Evolutionary conservation across 1,284 basidiomycete species (phyloP).

Genomic region (Leccinum proliferum): DNA sequence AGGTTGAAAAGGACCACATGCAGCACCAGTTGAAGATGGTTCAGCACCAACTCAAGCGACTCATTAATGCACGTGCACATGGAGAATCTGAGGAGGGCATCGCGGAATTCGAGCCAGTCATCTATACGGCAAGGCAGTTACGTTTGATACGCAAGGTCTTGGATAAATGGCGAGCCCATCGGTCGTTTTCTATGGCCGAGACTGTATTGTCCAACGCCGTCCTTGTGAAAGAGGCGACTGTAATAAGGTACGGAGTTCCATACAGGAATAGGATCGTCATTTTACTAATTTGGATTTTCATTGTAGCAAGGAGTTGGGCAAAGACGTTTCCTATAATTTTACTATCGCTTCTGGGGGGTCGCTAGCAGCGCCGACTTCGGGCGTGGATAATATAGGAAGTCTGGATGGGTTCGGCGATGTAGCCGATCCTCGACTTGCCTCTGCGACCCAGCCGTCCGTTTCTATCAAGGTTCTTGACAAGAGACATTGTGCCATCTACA

Average conservation of each 20-base stretch:
- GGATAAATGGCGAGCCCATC: constrained; percentile 81
- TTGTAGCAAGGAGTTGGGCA: constrained; percentile 74
- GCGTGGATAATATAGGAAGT: constrained; percentile 82
- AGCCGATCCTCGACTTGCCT: constrained; percentile 69
- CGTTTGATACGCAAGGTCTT: constrained; percentile 70
- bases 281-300: constrained; percentile 11
- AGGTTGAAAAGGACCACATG: constrained; percentile 88
- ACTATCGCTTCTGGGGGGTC: constrained; percentile 78
- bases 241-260: constrained; percentile 65
- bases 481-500: constrained; percentile 78
- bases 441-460: constrained; percentile 76
- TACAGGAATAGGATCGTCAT: constrained; percentile 19
- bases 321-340: constrained; percentile 90
- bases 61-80: constrained; percentile 74
- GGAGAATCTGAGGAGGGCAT: constrained; percentile 64
- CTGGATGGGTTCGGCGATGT: constrained; percentile 92
- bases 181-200: constrained; percentile 91
- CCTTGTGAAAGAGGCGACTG: constrained; percentile 90
- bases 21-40: constrained; percentile 81
- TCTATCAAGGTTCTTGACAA: constrained; percentile 91
- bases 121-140: constrained; percentile 78
- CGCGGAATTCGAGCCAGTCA: constrained; percentile 66
- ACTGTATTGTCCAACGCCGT: constrained; percentile 82
- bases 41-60: constrained; percentile 76
- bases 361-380: constrained; percentile 75